A percentile compares a stretch with the other conserved stretches of the same genome.
Conservation (phyloP, 2,329 filamentous ascomycete species). For the Penicillium sp. region DNA sequence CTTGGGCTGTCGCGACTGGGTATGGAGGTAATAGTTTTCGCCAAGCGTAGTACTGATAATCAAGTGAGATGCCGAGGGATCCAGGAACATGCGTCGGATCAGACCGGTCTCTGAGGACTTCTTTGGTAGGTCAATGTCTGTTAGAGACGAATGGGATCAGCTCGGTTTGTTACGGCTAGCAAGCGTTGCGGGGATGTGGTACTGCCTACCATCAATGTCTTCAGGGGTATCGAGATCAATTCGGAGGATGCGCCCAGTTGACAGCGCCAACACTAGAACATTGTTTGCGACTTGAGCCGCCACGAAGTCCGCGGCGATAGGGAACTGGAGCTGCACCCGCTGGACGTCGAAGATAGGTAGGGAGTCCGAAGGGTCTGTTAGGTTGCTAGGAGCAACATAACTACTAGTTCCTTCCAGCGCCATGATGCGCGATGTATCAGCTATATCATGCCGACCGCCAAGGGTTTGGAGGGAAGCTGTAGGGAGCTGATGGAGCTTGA, state of each 20-base stretch:
- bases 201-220: slow-evolving; percentile 77
- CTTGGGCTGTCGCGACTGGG: slow-evolving; percentile 85
- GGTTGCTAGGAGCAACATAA: slow-evolving; percentile 66
- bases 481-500: slow-evolving; percentile 24
- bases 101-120: slow-evolving; percentile 86
- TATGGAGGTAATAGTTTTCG: slow-evolving; percentile 97
- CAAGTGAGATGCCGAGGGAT: slow-evolving; percentile 92
- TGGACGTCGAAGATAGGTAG: slow-evolving; percentile 94
- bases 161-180: slow-evolving; percentile 2
- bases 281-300: slow-evolving; percentile 97
- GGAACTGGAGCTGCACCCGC: slow-evolving; percentile 88
- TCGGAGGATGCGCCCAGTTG: slow-evolving; percentile 85
- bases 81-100: slow-evolving; percentile 94
- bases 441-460: slow-evolving; percentile 32
- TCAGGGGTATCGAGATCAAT: slow-evolving; percentile 92
- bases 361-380: slow-evolving; percentile 60
- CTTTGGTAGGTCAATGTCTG: slow-evolving; percentile 95
- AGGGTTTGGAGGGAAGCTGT: slow-evolving; percentile 17
- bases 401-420: slow-evolving; percentile 69
- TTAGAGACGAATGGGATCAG: slow-evolving; percentile 19
- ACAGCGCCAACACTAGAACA: slow-evolving; percentile 86
- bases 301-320: slow-evolving; percentile 91
- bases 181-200: slow-evolving; percentile 13
- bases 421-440: slow-evolving; percentile 52
- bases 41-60: slow-evolving; percentile 86